Percentiles rank a stretch among this genome's conserved stretches.
Conservation (phyloP, 139 green algal genomes). For the Ettlia oleoabundans region DNA sequence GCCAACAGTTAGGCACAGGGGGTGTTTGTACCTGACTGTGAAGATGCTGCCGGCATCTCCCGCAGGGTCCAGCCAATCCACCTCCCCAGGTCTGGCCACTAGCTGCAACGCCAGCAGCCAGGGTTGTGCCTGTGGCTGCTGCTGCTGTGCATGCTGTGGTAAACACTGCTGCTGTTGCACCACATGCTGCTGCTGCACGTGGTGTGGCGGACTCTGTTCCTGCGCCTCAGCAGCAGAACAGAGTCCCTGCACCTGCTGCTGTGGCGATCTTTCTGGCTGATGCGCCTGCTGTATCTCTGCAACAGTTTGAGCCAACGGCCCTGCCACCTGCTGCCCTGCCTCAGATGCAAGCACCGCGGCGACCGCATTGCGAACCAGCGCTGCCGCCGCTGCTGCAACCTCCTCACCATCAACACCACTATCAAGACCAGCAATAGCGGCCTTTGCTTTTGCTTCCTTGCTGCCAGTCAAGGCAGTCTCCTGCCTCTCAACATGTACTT, state of each 20-base stretch:
- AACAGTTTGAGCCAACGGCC: too few species aligned
- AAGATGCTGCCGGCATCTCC: conserved; percentile 8
- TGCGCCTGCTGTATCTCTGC: too few species aligned
- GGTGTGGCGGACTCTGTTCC: background rate
- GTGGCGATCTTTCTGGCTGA: too few species aligned
- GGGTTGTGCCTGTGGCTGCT: background rate
- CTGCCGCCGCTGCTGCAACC: background rate
- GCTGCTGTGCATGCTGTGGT: background rate
- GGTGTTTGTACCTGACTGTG: conserved; percentile 19
- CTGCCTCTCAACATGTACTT: too few species aligned
- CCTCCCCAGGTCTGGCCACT: background rate
- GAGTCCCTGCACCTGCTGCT: background rate
- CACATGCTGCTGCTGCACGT: background rate
- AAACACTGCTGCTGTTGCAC: background rate
- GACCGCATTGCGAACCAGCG: background rate
- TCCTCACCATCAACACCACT: background rate
- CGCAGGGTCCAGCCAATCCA: conserved; percentile 16
- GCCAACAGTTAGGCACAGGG: too few species aligned
- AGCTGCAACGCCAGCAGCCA: conserved; percentile 29
- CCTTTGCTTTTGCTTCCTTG: too few species aligned
- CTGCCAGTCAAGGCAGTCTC: background rate
- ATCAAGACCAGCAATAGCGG: too few species aligned
- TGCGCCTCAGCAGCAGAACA: background rate
- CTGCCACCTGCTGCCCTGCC: too few species aligned
- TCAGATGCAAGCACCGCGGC: background rate